phyloP scores from a whole-genome alignment of 345 rosid species.

The Jatropha curcas region DNA sequence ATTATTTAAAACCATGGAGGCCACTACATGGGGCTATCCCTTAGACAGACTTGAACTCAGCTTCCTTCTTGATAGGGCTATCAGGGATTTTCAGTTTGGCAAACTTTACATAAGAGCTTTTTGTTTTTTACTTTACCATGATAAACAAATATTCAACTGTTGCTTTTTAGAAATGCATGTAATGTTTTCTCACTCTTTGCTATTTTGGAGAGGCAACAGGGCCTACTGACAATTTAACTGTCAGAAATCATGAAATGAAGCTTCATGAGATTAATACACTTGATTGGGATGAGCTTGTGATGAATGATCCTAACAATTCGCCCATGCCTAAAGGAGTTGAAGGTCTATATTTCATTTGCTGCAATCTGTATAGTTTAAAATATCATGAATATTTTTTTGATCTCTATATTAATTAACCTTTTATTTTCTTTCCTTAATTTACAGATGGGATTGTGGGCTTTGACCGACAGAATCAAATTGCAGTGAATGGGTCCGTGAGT shows the following conservation, averaged over 20 bases:
- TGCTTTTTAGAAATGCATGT: not conserved
- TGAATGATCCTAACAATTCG: conserved; percentile 45
- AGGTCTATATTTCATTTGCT: not conserved
- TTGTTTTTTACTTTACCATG: not conserved
- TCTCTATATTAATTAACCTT: not conserved
- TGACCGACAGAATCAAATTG: conserved; percentile 42
- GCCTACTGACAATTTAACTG: conserved; percentile 44
- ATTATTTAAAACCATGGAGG: too few relatives aligned
- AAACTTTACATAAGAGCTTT: not conserved
- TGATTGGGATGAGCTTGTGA: conserved; percentile 92
- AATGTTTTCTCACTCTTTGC: conserved; percentile 16
- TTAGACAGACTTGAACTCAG: not conserved
- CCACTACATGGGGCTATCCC: too few relatives aligned
- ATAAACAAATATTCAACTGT: not conserved
- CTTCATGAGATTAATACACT: conserved; percentile 94
- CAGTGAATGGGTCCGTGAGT: conserved; percentile 32
- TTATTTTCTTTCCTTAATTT: conserved; percentile 13
- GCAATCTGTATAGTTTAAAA: conserved; percentile 7
- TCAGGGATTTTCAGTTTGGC: conserved; percentile 4
- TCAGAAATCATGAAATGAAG: conserved; percentile 57
- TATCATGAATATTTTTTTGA: not conserved
- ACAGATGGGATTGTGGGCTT: conserved; percentile 50
- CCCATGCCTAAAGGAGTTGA: conserved; percentile 52
- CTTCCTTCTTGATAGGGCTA: not conserved
- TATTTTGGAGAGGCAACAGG: conserved; percentile 47